phyloP scores from a whole-genome alignment of 352 stramenopile genomes.

The Phytophthora cajani region DNA sequence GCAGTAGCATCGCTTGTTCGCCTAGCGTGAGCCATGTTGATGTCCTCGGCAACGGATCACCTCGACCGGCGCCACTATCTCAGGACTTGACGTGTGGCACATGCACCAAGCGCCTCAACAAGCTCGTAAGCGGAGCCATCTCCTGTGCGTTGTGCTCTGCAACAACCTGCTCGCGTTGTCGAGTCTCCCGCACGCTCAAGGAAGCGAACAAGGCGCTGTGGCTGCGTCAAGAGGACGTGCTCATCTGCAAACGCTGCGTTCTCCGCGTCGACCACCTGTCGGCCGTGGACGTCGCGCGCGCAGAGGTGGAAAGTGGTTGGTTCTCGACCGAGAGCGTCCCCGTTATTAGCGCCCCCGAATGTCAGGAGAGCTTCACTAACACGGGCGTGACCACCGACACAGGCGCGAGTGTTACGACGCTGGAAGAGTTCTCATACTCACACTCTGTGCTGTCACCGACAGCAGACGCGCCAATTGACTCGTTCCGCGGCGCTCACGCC shows the following conservation, averaged over 20 bases:
- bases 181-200: slow-evolving; percentile 36
- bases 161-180: slow-evolving; percentile 34
- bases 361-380: slow-evolving; percentile 14
- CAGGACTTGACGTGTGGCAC: slow-evolving; percentile 26
- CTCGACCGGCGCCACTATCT: not conserved
- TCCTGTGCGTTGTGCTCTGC: slow-evolving; percentile 29
- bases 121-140: slow-evolving; percentile 13
- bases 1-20: slow-evolving; percentile 28
- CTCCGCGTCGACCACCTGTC: slow-evolving; percentile 32
- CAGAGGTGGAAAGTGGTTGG: slow-evolving; percentile 27
- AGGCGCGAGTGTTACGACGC: slow-evolving; percentile 24
- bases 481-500: slow-evolving; percentile 28
- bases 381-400: slow-evolving; percentile 33
- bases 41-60: slow-evolving; percentile 2
- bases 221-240: slow-evolving; percentile 38
- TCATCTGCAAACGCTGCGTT: slow-evolving; percentile 41
- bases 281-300: slow-evolving; percentile 34
- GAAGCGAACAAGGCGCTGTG: slow-evolving; percentile 31
- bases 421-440: slow-evolving; percentile 25
- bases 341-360: not conserved
- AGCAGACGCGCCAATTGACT: slow-evolving; percentile 31
- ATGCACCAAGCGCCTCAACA: slow-evolving; percentile 31
- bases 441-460: slow-evolving; percentile 33
- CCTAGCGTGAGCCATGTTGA: slow-evolving; percentile 12
- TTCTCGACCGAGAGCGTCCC: slow-evolving; percentile 4